Base-by-base conservation (phyloP, 495 filamentous ascomycete species). In the Trichodelitschia bisporula region DNA sequence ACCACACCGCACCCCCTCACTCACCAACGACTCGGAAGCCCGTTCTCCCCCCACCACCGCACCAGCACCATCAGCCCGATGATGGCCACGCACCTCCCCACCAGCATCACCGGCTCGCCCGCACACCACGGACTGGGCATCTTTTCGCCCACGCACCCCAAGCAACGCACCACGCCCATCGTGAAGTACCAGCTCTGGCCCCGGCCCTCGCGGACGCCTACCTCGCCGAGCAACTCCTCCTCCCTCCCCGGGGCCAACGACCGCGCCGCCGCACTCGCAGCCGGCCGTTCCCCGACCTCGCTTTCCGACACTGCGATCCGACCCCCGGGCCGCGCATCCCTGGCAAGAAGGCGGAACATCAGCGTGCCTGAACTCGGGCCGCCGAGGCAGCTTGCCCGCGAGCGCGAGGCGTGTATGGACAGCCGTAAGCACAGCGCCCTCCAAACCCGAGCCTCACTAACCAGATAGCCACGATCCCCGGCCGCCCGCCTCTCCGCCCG, bases 401-500 rank as follows among this genome's bases (percentile, higher is more conserved):
- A 75, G 40, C 46, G 57, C n/a, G n/a, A n/a, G n/a, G n/a, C n/a
- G 28, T 49, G 61, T 25, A 65, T 77, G 57, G 73, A 79, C 48
- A 77, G 73, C 43, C 73, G 73, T 79, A 62, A 56, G 72, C 59
- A 2, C 9, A 13, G 4, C 21, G 28, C 19, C n/a, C 26, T 14
- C 19, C 18, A 14, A 12, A 18, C 5, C 15, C 5, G 26, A 18
- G 10, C 12, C n/a, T 17, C 26, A 10, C 26, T 18, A 24, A 47
- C 51, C 55, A 32, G 55, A 39, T 15, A 79, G 73, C 73, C 37
- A 77, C 73, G 16, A 73, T 79, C 34, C 73, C 73, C 19, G 73
- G 69, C 18, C 62, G 67, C 19, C 68, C 64, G 30, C 59, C 70
- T 11, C 43, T 72, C 16, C 67, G 42, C 1, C 43, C 44, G 18